Conservation (phyloP, 1,284 basidiomycete genomes). For the Trametes sp. region DNA sequence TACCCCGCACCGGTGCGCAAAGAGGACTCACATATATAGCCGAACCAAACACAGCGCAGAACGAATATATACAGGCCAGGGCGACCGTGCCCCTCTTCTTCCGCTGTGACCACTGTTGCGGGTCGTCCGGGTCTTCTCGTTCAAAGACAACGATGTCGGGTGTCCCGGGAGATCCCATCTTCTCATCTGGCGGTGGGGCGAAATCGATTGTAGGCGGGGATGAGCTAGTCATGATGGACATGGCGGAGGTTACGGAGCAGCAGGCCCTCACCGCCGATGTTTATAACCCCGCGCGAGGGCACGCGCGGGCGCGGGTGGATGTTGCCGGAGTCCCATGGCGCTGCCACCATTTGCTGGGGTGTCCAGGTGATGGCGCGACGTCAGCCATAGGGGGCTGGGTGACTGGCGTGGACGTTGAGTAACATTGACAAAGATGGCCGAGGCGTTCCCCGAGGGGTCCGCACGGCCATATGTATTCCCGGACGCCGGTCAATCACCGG, state of each 20-base stretch:
- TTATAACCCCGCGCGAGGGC: background rate
- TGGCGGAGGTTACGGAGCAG: background rate
- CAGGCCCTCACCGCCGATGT: background rate
- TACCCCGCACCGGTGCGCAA: background rate
- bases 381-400: background rate
- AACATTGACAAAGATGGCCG: constrained; percentile 5
- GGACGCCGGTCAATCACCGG: background rate
- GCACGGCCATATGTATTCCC: background rate
- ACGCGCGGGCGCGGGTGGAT: background rate
- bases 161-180: background rate
- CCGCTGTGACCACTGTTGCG: constrained; percentile 22
- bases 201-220: background rate
- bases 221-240: background rate
- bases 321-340: background rate
- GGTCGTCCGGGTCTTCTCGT: constrained; percentile 20
- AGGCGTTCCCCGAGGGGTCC: background rate
- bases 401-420: background rate
- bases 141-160: constrained; percentile 19
- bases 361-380: background rate
- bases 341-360: background rate
- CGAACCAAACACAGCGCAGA: constrained; percentile 26
- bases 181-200: background rate
- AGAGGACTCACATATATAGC: constrained; percentile 21
- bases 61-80: constrained; percentile 10
- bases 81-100: constrained; percentile 16